A percentile compares a stretch with the other conserved stretches of the same genome.
Evolutionary conservation across 1,284 basidiomycete species (phyloP).

Genomic region (Irpex sp.): DNA sequence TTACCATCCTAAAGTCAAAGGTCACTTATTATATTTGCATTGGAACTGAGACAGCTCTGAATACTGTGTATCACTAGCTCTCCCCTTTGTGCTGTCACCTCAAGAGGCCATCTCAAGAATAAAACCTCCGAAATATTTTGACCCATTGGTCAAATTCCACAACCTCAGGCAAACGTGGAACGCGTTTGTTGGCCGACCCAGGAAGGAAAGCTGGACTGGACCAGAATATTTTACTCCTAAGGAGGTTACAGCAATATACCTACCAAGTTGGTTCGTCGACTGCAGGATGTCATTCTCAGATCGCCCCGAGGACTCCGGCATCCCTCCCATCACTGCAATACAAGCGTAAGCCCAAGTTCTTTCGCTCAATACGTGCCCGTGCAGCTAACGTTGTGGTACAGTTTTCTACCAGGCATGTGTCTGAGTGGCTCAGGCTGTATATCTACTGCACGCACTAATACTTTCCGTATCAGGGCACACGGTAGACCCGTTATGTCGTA

Average conservation of each 20-base stretch:
- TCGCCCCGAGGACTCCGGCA: neutral
- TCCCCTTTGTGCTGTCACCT: constrained; percentile 34
- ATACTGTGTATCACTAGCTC: constrained; percentile 18
- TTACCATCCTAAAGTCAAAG: constrained; percentile 37
- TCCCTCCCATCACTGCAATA: neutral
- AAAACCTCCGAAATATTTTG: neutral
- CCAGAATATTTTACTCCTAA: neutral
- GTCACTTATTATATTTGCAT: constrained; percentile 21
- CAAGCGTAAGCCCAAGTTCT: too few species aligned
- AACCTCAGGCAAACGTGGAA: constrained; percentile 5
- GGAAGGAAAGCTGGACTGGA: neutral
- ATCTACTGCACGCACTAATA: neutral
- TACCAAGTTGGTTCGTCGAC: constrained; percentile 60
- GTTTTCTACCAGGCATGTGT: neutral
- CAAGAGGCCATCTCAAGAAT: constrained; percentile 29
- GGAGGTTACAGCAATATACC: constrained; percentile 40
- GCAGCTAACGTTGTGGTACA: neutral
- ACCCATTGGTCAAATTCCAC: constrained; percentile 14
- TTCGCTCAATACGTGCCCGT: too few species aligned
- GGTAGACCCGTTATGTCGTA: neutral
- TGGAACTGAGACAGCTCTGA: neutral
- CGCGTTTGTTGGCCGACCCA: neutral
- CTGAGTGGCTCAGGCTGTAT: neutral
- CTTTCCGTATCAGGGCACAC: neutral
- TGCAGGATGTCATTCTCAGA: constrained; percentile 17